These are phyloP conservation scores for Cryptomeria japonica DNA, from an alignment of 75 land plant species.

Conservation along the genomic window DNA sequence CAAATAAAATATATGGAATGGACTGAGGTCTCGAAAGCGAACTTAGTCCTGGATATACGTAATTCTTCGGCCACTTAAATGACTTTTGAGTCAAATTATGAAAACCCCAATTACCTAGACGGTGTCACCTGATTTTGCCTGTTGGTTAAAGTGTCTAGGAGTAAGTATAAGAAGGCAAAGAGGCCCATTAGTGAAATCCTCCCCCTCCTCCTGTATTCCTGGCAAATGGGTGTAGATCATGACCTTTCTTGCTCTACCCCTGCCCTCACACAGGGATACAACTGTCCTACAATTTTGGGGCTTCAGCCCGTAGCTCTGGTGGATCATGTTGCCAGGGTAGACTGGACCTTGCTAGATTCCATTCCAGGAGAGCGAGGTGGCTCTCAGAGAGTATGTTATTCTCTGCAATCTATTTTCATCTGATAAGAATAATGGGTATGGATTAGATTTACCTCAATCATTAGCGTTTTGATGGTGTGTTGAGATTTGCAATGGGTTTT, in stretches of 20 bases:
- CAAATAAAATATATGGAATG: too few species aligned
- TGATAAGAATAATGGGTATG: neutral
- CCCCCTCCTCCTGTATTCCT: neutral
- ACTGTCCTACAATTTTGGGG: slow-evolving; percentile 49
- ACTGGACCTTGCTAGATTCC: slow-evolving; percentile 72
- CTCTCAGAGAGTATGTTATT: slow-evolving; percentile 50
- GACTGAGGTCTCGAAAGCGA: too few species aligned
- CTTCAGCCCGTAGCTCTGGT: slow-evolving; percentile 84
- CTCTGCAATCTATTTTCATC: neutral
- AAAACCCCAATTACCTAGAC: too few species aligned
- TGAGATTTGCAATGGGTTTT: neutral
- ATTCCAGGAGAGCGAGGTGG: slow-evolving; percentile 94
- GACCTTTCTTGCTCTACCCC: neutral
- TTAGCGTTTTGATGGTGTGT: neutral
- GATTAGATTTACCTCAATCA: neutral
- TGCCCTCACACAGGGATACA: slow-evolving; percentile 5
- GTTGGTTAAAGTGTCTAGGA: neutral
- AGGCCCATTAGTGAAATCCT: neutral
- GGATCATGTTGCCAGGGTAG: slow-evolving; percentile 88
- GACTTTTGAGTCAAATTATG: too few species aligned
- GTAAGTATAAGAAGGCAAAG: neutral
- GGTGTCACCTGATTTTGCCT: too few species aligned
- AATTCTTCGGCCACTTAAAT: too few species aligned
- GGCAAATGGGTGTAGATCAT: slow-evolving; percentile 8
- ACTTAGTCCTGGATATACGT: too few species aligned